Percentiles rank a stretch among this genome's conserved stretches.
Conservation (phyloP, 1,139 yeast genomes). For the Taiozyma sp. region DNA sequence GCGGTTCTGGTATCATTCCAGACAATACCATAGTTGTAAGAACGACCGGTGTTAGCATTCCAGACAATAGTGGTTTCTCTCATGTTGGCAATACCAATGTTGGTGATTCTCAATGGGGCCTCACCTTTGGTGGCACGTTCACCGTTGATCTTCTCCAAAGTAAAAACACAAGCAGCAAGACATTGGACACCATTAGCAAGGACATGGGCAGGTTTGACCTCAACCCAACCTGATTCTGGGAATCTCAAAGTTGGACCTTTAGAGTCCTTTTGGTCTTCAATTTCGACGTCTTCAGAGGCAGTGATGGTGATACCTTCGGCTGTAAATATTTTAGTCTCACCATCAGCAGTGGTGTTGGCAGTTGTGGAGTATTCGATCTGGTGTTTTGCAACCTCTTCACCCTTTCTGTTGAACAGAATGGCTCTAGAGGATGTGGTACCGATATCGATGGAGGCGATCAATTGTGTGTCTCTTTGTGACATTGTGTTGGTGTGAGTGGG, state of each 20-base stretch:
- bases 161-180: constrained; percentile 57
- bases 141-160: constrained; percentile 51
- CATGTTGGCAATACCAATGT: constrained; percentile 91
- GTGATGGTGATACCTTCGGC: constrained; percentile 70
- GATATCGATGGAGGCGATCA: constrained; percentile 76
- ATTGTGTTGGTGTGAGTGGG: constrained; percentile 3
- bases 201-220: constrained; percentile 86
- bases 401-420: constrained; percentile 68
- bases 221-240: constrained; percentile 90
- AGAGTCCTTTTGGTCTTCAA: constrained; percentile 46
- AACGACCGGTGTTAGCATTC: constrained; percentile 80
- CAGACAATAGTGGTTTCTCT: constrained; percentile 92
- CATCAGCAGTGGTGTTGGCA: constrained; percentile 39
- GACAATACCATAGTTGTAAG: constrained; percentile 80
- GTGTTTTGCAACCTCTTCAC: constrained; percentile 78
- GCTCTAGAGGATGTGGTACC: constrained; percentile 97
- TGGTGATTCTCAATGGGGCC: constrained; percentile 49
- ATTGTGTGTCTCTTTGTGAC: constrained; percentile 24
- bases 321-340: constrained; percentile 54
- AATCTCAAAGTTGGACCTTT: constrained; percentile 69
- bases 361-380: constrained; percentile 88
- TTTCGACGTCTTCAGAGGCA: constrained; percentile 50
- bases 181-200: constrained; percentile 81
- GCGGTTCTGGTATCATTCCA: constrained; percentile 95
- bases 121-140: constrained; percentile 42